These are phyloP conservation scores for Xylaria sp. DNA, from an alignment of 2,329 filamentous ascomycete genomes.

Conservation along the genomic window DNA sequence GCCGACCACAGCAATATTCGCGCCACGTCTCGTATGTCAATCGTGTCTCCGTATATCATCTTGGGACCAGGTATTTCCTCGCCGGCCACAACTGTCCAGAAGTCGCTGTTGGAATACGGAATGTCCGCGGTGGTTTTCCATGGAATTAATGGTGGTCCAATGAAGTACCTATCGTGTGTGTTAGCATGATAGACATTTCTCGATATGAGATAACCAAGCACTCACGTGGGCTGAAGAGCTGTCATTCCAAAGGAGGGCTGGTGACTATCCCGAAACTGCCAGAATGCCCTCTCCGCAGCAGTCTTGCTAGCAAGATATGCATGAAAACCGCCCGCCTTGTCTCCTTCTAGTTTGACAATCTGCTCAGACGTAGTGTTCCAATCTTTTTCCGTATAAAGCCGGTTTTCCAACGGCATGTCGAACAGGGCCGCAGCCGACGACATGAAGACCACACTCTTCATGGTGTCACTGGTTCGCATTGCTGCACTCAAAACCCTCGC, in stretches of 20 bases:
- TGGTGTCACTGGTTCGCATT: conserved; percentile 33
- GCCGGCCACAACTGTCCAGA: conserved; percentile 41
- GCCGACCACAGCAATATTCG: conserved; percentile 46
- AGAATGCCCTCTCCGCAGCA: conserved; percentile 44
- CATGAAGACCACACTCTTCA: conserved; percentile 44
- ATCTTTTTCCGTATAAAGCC: conserved; percentile 42
- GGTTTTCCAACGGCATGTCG: conserved; percentile 38
- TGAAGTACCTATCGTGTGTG: conserved; percentile 41
- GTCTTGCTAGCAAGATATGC: conserved; percentile 47
- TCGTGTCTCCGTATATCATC: conserved; percentile 40
- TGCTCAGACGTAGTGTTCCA: conserved; percentile 45
- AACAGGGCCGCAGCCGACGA: conserved; percentile 45
- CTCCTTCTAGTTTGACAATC: conserved; percentile 35
- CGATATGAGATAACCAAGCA: neutral
- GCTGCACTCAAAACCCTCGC: conserved; percentile 41
- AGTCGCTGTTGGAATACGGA: conserved; percentile 38
- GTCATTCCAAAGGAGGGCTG: conserved; percentile 44
- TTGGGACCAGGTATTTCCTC: conserved; percentile 40
- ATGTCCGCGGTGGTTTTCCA: conserved; percentile 42
- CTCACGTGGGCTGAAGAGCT: conserved; percentile 45
- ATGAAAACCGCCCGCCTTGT: conserved; percentile 39
- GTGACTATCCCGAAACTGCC: conserved; percentile 42
- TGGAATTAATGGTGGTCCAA: conserved; percentile 44
- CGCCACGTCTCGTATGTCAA: conserved; percentile 47
- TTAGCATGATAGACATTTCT: neutral